Evolutionary conservation across 225 moss, liverwort and hornwort genomes (phyloP).

Genomic region (Ulota crispa): DNA sequence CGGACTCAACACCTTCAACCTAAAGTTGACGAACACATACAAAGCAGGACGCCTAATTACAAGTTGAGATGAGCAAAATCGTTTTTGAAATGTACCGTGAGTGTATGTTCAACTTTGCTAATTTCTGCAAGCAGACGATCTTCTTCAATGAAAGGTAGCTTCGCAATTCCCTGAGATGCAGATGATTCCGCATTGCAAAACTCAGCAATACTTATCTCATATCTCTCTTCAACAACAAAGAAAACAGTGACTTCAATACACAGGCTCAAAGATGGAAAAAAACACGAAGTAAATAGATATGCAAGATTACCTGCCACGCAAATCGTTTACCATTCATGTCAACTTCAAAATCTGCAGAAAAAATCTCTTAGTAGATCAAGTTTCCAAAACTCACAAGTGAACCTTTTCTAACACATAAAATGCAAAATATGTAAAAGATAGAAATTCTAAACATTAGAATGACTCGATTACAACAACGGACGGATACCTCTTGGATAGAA

Average conservation of each 20-base stretch:
- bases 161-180: slow-evolving; percentile 82
- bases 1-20: not conserved
- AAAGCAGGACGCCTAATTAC: slow-evolving; percentile 4
- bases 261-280: not conserved
- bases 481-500: slow-evolving; percentile 84
- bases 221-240: not conserved
- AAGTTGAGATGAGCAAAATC: not conserved
- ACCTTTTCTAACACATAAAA: not conserved
- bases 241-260: not conserved
- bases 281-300: not conserved
- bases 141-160: slow-evolving; percentile 95
- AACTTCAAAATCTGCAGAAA: slow-evolving; percentile 80
- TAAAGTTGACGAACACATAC: not conserved
- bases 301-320: slow-evolving; percentile 78
- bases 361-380: slow-evolving; percentile 4
- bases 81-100: slow-evolving; percentile 54
- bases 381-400: not conserved
- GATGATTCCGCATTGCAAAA: not conserved
- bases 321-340: slow-evolving; percentile 99
- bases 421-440: not conserved
- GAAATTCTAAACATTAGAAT: not conserved
- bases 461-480: slow-evolving; percentile 1
- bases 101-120: slow-evolving; percentile 74
- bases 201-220: not conserved
- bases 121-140: slow-evolving; percentile 88